Conservation (phyloP, 2,329 filamentous ascomycete species). For the Cordyceps farinosa region DNA sequence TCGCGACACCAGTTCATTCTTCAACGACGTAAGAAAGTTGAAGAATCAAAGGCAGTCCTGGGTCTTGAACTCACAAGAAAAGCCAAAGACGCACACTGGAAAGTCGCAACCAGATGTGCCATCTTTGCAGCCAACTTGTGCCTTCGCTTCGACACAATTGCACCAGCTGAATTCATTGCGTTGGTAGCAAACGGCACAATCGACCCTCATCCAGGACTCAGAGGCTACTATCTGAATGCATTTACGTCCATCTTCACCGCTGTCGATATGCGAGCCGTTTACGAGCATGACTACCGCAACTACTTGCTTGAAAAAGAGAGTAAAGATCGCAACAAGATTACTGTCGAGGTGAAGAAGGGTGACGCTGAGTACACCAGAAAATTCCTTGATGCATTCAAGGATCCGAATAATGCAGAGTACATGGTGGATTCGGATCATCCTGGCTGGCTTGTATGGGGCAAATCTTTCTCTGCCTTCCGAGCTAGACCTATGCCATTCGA, state of each 20-base stretch:
- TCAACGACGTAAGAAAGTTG: constrained; percentile 71
- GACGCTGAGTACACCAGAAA: constrained; percentile 75
- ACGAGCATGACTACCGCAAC: constrained; percentile 81
- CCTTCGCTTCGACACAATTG: constrained; percentile 85
- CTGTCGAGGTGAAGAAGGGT: constrained; percentile 68
- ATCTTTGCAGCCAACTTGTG: constrained; percentile 89
- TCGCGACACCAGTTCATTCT: constrained; percentile 66
- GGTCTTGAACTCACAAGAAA: constrained; percentile 77
- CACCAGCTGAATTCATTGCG: constrained; percentile 76
- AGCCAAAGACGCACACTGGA: constrained; percentile 86
- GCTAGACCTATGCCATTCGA: constrained; percentile 66
- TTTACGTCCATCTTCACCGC: constrained; percentile 75
- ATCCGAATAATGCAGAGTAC: constrained; percentile 67
- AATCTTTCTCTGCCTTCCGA: constrained; percentile 75
- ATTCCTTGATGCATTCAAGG: constrained; percentile 74
- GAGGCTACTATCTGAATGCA: constrained; percentile 75
- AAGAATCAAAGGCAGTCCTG: constrained; percentile 75
- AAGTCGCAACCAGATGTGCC: constrained; percentile 84
- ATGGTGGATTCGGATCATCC: constrained; percentile 90
- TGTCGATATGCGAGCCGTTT: constrained; percentile 81
- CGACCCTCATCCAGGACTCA: constrained; percentile 83
- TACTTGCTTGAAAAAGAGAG: constrained; percentile 76
- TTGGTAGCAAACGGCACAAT: constrained; percentile 79
- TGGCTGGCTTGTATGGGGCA: constrained; percentile 95
- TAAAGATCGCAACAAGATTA: constrained; percentile 69